phyloP scores from a whole-genome alignment of 306 rosid species.

The Medicago ruthenica region DNA sequence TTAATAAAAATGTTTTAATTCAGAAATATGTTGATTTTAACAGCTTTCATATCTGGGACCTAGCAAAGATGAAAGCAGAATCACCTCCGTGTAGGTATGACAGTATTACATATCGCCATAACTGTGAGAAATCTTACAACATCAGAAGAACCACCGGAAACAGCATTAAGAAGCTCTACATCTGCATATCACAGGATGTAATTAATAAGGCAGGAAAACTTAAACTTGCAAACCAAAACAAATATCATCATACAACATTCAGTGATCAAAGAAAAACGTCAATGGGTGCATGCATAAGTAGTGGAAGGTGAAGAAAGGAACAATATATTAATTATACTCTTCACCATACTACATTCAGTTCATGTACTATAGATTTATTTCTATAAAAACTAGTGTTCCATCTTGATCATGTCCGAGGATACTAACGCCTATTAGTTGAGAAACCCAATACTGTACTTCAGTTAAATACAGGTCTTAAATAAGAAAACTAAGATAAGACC shows the following conservation, averaged over 20 bases:
- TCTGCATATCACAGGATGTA: conserved; percentile 61
- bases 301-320: too few relatives aligned
- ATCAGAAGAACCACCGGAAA: conserved; percentile 77
- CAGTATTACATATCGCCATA: conserved; percentile 98
- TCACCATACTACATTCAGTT: neutral
- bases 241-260: conserved; percentile 33
- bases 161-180: conserved; percentile 72
- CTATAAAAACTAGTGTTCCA: conserved; percentile 5
- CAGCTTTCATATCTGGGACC: conserved; percentile 23
- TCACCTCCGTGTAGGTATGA: conserved; percentile 81
- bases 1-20: conserved; percentile 27
- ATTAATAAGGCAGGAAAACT: conserved; percentile 43
- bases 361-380: neutral
- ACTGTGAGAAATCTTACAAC: conserved; percentile 76
- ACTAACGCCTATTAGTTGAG: conserved; percentile 17
- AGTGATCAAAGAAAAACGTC: conserved; percentile 10
- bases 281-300: conserved; percentile 22
- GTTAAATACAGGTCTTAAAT: neutral
- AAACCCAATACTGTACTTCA: conserved; percentile 20
- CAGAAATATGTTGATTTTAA: conserved; percentile 14
- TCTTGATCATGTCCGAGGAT: conserved; percentile 17
- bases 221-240: conserved; percentile 19
- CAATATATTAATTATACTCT: conserved; percentile 13
- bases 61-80: conserved; percentile 42
- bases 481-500: too few relatives aligned